phyloP scores from a whole-genome alignment of 257 asterid species.

The Mentha longifolia region DNA sequence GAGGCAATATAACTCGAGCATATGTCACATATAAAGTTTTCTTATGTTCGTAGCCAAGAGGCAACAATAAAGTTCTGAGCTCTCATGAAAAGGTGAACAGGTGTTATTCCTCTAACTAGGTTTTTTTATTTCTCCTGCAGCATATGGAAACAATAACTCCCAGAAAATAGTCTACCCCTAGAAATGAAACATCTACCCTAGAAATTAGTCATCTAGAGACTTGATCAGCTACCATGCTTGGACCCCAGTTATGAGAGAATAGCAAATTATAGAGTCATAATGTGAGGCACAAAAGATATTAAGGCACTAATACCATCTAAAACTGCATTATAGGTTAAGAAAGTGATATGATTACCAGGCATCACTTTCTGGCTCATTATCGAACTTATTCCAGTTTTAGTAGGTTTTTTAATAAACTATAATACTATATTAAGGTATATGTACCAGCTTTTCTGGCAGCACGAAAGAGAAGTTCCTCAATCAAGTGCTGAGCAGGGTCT shows the following conservation, averaged over 20 bases:
- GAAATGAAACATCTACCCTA: background rate
- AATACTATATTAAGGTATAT: conserved; percentile 4
- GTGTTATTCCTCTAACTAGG: background rate
- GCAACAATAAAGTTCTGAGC: background rate
- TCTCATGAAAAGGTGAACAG: conserved; percentile 17
- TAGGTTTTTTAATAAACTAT: background rate
- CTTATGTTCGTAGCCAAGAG: too few relatives aligned
- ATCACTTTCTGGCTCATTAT: background rate
- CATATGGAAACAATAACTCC: background rate
- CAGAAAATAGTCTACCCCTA: background rate
- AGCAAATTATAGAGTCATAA: conserved; percentile 24
- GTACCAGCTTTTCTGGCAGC: conserved; percentile 99
- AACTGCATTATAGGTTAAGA: conserved; percentile 11
- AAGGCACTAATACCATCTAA: conserved; percentile 19
- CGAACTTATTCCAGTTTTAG: conserved; percentile 21
- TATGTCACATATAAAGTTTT: background rate
- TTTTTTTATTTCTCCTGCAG: conserved; percentile 1
- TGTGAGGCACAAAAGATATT: conserved; percentile 2
- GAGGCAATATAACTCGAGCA: background rate
- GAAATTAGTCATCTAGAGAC: background rate
- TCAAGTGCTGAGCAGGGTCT: conserved; percentile 96
- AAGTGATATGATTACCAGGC: background rate
- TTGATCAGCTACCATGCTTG: background rate
- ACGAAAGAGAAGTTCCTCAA: conserved; percentile 91
- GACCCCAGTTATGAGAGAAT: background rate